Conservation (phyloP, 2,329 filamentous ascomycete genomes). For the Sphaerulina musiva region DNA sequence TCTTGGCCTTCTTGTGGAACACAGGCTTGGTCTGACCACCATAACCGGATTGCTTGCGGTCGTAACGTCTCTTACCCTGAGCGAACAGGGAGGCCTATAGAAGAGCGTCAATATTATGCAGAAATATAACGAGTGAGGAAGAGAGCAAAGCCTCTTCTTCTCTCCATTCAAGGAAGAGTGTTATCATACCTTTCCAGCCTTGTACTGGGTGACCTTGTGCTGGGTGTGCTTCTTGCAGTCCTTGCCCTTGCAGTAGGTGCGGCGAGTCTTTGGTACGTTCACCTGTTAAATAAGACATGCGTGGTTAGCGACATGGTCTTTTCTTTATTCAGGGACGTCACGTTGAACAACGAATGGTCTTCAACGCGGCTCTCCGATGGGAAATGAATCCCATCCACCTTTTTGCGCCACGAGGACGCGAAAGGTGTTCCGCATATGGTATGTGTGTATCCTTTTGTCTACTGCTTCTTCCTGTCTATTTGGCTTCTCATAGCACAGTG, state of each 20-base stretch:
- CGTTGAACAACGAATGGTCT: background rate
- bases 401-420: slow-evolving; percentile 1
- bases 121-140: background rate
- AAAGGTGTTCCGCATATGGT: slow-evolving; percentile 11
- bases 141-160: too few species aligned
- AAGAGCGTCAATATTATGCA: background rate
- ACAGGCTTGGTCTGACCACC: slow-evolving; percentile 99
- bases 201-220: slow-evolving; percentile 92
- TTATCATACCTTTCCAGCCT: slow-evolving; percentile 72
- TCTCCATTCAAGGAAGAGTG: background rate
- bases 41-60: slow-evolving; percentile 98
- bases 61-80: slow-evolving; percentile 99
- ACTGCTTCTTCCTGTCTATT: background rate
- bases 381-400: slow-evolving; percentile 3
- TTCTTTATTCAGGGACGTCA: slow-evolving; percentile 6
- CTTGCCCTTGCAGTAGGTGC: slow-evolving; percentile 97
- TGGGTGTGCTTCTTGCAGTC: slow-evolving; percentile 72
- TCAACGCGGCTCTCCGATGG: slow-evolving; percentile 10
- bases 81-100: slow-evolving; percentile 78
- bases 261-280: slow-evolving; percentile 97
- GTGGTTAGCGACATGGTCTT: slow-evolving; percentile 3
- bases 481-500: background rate
- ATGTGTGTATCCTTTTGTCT: slow-evolving; percentile 5
- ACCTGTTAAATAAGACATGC: slow-evolving; percentile 51
- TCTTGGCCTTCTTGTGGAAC: slow-evolving; percentile 99